Conservation (phyloP, 495 filamentous ascomycete genomes). For the Penicillium pancosmium region DNA sequence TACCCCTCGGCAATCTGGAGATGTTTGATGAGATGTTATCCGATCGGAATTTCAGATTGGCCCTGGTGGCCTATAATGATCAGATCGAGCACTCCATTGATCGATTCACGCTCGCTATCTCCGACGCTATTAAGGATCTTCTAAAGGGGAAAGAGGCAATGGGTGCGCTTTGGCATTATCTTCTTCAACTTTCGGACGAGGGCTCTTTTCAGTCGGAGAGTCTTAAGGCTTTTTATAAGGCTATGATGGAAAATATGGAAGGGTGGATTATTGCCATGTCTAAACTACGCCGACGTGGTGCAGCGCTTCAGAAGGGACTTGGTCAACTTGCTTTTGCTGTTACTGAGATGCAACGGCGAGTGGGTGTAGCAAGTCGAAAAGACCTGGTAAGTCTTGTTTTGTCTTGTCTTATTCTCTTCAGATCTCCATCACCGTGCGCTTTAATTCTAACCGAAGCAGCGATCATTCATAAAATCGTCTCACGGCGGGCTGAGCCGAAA, state of each 20-base stretch:
- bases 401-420: slow-evolving; percentile 10
- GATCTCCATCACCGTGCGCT: background rate
- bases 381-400: slow-evolving; percentile 43
- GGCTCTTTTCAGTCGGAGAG: slow-evolving; percentile 49
- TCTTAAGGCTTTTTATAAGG: slow-evolving; percentile 66
- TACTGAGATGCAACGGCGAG: slow-evolving; percentile 75
- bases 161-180: slow-evolving; percentile 73
- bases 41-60: slow-evolving; percentile 75
- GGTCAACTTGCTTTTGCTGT: slow-evolving; percentile 67
- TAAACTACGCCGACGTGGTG: slow-evolving; percentile 67
- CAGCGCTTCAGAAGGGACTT: slow-evolving; percentile 60
- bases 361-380: slow-evolving; percentile 71
- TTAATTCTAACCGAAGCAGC: slow-evolving; percentile 19
- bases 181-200: slow-evolving; percentile 62
- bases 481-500: slow-evolving; percentile 14
- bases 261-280: slow-evolving; percentile 78
- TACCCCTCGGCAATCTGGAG: slow-evolving; percentile 81
- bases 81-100: slow-evolving; percentile 87
- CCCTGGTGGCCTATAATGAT: slow-evolving; percentile 85
- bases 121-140: slow-evolving; percentile 76
- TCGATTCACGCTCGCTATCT: slow-evolving; percentile 72
- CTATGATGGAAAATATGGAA: slow-evolving; percentile 82
- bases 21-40: slow-evolving; percentile 89
- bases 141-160: slow-evolving; percentile 76
- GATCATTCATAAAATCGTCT: slow-evolving; percentile 25